Percentiles rank a stretch among this genome's conserved stretches.
These are phyloP conservation scores for Amanita phalloides DNA, from an alignment of 768 basidiomycete genomes.

Conservation along the genomic window DNA sequence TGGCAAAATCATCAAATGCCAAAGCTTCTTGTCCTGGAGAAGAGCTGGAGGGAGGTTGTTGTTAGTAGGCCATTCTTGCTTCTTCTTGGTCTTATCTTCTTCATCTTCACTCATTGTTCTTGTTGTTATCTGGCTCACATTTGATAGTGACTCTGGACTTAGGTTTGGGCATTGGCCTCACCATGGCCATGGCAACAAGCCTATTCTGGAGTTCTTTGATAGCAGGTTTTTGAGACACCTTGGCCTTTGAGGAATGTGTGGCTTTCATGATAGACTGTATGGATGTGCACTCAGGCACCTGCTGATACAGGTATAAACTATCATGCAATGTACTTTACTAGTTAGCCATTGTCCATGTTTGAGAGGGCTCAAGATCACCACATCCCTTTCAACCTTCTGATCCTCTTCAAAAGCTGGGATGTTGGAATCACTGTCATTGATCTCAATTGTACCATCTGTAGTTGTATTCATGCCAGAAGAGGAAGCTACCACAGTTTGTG, in stretches of 20 bases:
- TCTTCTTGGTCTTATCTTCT: not conserved
- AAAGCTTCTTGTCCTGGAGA: not conserved
- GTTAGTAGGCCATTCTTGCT: not conserved
- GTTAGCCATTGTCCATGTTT: not conserved
- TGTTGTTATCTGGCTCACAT: not conserved
- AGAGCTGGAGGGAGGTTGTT: constrained; percentile 1
- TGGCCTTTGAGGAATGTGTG: not conserved
- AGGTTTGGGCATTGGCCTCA: not conserved
- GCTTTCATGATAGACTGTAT: not conserved
- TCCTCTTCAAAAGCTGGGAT: not conserved
- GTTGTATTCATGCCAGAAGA: not conserved
- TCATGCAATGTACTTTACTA: not conserved
- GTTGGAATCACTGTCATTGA: not conserved
- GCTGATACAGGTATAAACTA: not conserved
- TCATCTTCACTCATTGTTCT: not conserved
- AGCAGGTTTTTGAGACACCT: not conserved
- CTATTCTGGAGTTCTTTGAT: not conserved
- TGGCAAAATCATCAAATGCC: not conserved
- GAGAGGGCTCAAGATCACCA: not conserved
- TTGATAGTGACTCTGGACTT: not conserved
- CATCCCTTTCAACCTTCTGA: not conserved
- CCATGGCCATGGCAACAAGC: not conserved
- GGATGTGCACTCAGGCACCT: too few relatives aligned
- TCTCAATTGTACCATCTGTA: not conserved
- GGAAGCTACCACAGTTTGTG: too few relatives aligned